Evolutionary conservation across 768 basidiomycete species (phyloP).

Genomic region (Pleurotus sapidus): DNA sequence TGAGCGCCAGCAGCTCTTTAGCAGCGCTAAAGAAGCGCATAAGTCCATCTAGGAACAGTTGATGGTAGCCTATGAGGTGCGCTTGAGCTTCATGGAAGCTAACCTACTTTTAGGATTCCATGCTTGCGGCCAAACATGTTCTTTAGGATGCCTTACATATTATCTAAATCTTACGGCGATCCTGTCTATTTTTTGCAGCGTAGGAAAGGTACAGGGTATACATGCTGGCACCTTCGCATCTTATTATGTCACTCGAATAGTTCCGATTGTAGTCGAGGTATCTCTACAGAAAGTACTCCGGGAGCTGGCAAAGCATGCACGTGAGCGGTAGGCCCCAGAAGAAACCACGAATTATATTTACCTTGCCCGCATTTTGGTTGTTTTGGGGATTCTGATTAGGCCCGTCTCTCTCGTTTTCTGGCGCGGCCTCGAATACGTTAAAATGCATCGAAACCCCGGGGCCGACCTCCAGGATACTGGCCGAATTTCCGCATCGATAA

Average conservation of each 20-base stretch:
- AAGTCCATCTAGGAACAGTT: background rate
- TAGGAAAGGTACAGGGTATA: background rate
- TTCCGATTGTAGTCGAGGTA: background rate
- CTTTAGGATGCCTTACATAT: too few relatives aligned
- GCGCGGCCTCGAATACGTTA: constrained; percentile 98
- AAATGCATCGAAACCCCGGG: constrained; percentile 88
- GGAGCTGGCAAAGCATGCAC: constrained; percentile 43
- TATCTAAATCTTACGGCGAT: too few relatives aligned
- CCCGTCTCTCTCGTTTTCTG: constrained; percentile 94
- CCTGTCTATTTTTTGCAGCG: too few relatives aligned
- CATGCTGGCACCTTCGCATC: background rate
- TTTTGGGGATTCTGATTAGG: constrained; percentile 77
- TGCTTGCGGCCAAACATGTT: too few relatives aligned
- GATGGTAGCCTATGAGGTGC: constrained; percentile 5
- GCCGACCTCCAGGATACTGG: constrained; percentile 93
- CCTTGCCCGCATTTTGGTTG: constrained; percentile 73
- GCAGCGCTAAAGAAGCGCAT: background rate
- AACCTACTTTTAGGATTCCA: background rate
- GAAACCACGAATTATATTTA: constrained; percentile 24
- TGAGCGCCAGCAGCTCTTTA: background rate
- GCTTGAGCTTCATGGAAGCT: background rate
- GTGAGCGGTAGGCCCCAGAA: background rate
- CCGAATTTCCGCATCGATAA: constrained; percentile 97
- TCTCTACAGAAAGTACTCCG: constrained; percentile 72
- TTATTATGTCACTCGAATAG: background rate